phyloP scores from a whole-genome alignment of 495 filamentous ascomycete species.

The Neurospora sp. region DNA sequence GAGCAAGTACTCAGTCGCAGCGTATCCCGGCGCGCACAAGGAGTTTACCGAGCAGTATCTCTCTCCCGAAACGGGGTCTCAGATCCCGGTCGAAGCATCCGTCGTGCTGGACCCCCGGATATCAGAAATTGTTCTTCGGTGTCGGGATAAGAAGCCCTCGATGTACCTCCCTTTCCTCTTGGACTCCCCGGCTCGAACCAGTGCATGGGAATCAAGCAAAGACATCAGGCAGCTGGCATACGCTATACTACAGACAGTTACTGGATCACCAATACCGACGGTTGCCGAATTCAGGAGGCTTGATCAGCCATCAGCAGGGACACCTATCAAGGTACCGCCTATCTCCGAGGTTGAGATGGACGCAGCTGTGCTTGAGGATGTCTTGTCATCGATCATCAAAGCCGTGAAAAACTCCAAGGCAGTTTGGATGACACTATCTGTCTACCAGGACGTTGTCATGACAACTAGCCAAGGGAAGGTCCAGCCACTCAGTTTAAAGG shows the following conservation, averaged over 20 bases:
- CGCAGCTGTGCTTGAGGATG: neutral
- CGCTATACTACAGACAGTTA: constrained; percentile 37
- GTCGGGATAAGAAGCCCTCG: constrained; percentile 17
- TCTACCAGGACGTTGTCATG: constrained; percentile 34
- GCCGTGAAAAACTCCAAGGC: neutral
- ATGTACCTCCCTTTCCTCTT: constrained; percentile 51
- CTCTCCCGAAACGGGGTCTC: constrained; percentile 3
- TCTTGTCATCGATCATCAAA: constrained; percentile 5
- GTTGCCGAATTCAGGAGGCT: constrained; percentile 23
- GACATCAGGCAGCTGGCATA: constrained; percentile 48
- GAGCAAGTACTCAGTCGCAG: constrained; percentile 7
- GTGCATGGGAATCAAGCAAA: constrained; percentile 53
- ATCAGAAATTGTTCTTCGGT: constrained; percentile 37
- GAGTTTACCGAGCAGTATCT: constrained; percentile 38
- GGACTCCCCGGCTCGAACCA: constrained; percentile 48
- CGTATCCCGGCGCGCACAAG: constrained; percentile 18
- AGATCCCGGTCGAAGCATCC: neutral
- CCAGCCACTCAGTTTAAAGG: constrained; percentile 13
- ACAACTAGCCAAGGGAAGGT: constrained; percentile 21
- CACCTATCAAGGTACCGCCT: constrained; percentile 3
- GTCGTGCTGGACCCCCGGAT: constrained; percentile 35
- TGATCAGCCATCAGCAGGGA: constrained; percentile 14
- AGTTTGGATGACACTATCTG: constrained; percentile 28
- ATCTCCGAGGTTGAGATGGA: constrained; percentile 1
- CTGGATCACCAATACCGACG: neutral